Percentiles rank a stretch among this genome's conserved stretches.
These are phyloP conservation scores for Saccharomycopsis sp. DNA, from an alignment of 805 yeast species.

Conservation along the genomic window DNA sequence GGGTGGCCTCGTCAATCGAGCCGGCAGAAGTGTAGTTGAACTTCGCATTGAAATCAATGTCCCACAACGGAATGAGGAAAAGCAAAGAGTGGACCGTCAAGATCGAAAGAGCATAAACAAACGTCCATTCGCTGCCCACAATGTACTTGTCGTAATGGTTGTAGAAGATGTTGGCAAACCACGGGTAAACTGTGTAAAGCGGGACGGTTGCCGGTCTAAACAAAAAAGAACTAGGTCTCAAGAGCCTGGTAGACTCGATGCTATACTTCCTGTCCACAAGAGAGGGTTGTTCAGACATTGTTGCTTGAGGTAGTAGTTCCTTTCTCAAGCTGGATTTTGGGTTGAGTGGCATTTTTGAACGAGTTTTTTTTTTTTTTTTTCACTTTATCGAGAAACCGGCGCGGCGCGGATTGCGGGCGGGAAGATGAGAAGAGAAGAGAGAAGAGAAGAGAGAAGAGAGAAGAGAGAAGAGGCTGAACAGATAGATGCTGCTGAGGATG, in stretches of 20 bases:
- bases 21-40: constrained; percentile 58
- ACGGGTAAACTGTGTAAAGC: constrained; percentile 16
- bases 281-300: too few species aligned
- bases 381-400: too few species aligned
- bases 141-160: constrained; percentile 63
- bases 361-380: too few species aligned
- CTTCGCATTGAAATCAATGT: constrained; percentile 52
- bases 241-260: constrained; percentile 17
- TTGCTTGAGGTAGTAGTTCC: too few species aligned
- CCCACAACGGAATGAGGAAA: constrained; percentile 94
- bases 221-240: constrained; percentile 14
- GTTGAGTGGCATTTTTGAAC: too few species aligned
- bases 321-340: too few species aligned
- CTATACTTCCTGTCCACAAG: too few species aligned
- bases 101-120: constrained; percentile 70
- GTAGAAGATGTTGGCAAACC: constrained; percentile 17
- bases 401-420: too few species aligned
- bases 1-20: constrained; percentile 53
- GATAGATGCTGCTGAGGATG: too few species aligned
- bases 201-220: constrained; percentile 13
- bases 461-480: too few species aligned
- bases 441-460: too few species aligned
- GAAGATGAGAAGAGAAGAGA: too few species aligned
- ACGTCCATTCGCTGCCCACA: constrained; percentile 92
- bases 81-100: constrained; percentile 65